Conservation (phyloP, 2,329 filamentous ascomycete genomes). For the Talaromyces albobiverticillius region DNA sequence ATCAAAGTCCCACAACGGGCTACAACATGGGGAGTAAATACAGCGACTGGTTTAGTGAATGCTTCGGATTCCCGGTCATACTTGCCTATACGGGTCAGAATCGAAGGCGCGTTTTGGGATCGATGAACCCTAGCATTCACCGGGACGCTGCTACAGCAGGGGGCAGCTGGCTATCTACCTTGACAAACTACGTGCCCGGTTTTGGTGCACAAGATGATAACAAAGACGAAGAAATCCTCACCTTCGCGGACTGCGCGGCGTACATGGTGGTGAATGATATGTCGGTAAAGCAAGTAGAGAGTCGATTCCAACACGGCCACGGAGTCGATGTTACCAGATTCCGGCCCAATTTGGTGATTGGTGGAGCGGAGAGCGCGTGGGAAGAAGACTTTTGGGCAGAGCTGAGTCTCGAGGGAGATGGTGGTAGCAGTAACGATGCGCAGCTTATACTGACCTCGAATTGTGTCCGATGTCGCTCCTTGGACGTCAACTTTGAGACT, state of each 20-base stretch:
- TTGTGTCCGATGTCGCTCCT: slow-evolving; percentile 64
- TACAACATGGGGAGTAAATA: slow-evolving; percentile 62
- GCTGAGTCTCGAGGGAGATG: slow-evolving; percentile 43
- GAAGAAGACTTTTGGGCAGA: slow-evolving; percentile 73
- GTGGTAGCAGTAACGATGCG: slow-evolving; percentile 8
- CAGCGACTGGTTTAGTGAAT: slow-evolving; percentile 65
- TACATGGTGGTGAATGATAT: slow-evolving; percentile 65
- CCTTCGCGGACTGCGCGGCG: slow-evolving; percentile 69
- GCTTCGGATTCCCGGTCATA: slow-evolving; percentile 61
- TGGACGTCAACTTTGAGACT: slow-evolving; percentile 70
- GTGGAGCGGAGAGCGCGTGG: slow-evolving; percentile 55
- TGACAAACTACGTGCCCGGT: slow-evolving; percentile 13
- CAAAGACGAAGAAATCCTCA: slow-evolving; percentile 51
- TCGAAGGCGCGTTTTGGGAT: slow-evolving; percentile 61
- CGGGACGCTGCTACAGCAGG: neutral
- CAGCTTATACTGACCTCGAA: slow-evolving; percentile 64
- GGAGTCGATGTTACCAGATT: slow-evolving; percentile 65
- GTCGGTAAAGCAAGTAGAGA: slow-evolving; percentile 66
- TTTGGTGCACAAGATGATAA: slow-evolving; percentile 1
- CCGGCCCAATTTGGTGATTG: slow-evolving; percentile 69
- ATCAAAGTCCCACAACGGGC: slow-evolving; percentile 56
- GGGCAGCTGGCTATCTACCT: slow-evolving; percentile 19
- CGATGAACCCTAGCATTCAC: slow-evolving; percentile 47
- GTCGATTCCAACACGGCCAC: slow-evolving; percentile 49
- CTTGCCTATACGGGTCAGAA: slow-evolving; percentile 65